Evolutionary conservation across 2,329 filamentous ascomycete genomes (phyloP), one percentile per base, ranked within the genome.

Genomic region (Aspergillus versicolor): DNA sequence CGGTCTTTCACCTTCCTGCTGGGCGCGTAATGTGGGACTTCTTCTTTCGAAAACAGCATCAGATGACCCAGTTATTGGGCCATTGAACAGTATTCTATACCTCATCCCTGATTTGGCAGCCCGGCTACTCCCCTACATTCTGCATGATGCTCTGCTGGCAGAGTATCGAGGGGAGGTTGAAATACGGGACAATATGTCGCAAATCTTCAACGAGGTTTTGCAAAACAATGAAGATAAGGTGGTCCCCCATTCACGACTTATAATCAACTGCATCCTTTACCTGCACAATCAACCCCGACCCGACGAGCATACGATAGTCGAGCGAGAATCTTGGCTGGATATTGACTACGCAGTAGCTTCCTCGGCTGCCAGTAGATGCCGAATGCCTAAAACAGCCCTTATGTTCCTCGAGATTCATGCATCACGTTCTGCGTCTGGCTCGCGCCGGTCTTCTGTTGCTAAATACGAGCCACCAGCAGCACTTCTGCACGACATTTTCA

Each of bases 381-480:
- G 88, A 15, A 91, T 97, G 88, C 88, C 89, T 70, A 94, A 94
- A 70, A 90, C 89, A 5, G 91, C 93, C 3, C 79, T 99, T 1
- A 75, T 97, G 7, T 89, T 97, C 65, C 84, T 88, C 4, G 94
- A 99, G 72, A 82, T 91, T 22, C 82, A 83, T 30, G 80, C 83
- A 21, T 84, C 85, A 0, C 84, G 86, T 42, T 73, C 76, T 1
- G 70, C 78, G 2, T 80, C 83, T 34, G 75, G 81, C 17, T 88
- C 88, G 43, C 82, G 90, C 57, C 84, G 90, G 49, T 88, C 89
- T 8, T 91, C 88, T 2, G 75, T 79, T 3, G 68, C 79, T 47
- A 79, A 82, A 71, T 73, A 63, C 63, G 70, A 79, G 46, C 77
- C 86, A 24, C 83, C 90, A 6, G 81, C 84, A 3, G 85, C 90